Base-by-base conservation (phyloP, 805 yeast genomes). In the Zygosaccharomyces bailii region DNA sequence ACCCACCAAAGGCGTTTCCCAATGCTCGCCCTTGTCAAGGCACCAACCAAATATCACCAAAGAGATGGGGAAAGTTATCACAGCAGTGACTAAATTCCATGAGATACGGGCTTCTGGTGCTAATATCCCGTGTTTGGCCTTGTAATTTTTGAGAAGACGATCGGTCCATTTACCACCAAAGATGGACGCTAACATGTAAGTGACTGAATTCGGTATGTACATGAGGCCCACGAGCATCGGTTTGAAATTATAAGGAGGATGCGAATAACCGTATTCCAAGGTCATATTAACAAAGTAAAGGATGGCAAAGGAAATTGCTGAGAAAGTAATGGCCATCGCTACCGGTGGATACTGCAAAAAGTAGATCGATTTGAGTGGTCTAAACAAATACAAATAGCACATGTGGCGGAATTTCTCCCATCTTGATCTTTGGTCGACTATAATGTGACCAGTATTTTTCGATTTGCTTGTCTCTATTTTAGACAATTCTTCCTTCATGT, bases 111-210 rank as follows among this genome's bases (percentile, higher is more conserved):
- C 80, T 59, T 87, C 96, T 0, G 96, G 93, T 2, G 78, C 76
- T 24, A 80, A 56, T 29, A 73, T 74, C 0, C 93, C 93, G 52
- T 84, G 75, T 52, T 82, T 79, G 41, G 67, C 63, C 43, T 74
- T 72, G 39, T 79, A 79, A 38, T 77, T 69, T 35, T 67, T 69
- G 29, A 86, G 61, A 33, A 86, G 66, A 35, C 66, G 59, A 61
- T 87, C 96, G 42, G 80, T 80, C 84, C 91, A 87, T 49, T 72
- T 73, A 2, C 96, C 96, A 29, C 95, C 95, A 49, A 76, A 70
- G n/a, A 88, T 66, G 0, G 91, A 82, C 0, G 95, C 91, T 37
- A 82, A 53, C 29, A 87, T 65, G 57, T 86, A 87, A 0, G 90
- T 78, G 19, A 86, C 76, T 0, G 95, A 86, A 61, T 87, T 87